Conservation (phyloP, 192 early-diverging fungal genomes). For the Linnemannia hyalina region DNA sequence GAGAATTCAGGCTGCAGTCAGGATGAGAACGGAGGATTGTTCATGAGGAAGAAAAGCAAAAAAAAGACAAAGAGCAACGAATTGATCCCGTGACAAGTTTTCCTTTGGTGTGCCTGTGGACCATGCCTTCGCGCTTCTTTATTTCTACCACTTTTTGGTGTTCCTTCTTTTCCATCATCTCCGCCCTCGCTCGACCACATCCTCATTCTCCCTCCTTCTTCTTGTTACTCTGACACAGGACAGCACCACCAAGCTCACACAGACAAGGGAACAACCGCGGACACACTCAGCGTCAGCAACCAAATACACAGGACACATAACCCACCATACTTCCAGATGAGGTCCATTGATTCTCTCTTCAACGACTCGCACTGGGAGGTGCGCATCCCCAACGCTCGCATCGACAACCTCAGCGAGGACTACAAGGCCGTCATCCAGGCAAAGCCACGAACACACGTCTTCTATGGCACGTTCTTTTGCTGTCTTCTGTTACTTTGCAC, state of each 20-base stretch:
- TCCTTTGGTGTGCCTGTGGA: neutral
- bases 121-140: neutral
- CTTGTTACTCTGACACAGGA: neutral
- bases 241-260: neutral
- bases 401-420: constrained; percentile 45
- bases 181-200: neutral
- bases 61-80: neutral
- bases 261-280: neutral
- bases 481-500: neutral
- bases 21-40: neutral
- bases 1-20: neutral
- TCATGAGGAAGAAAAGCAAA: neutral
- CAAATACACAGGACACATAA: neutral
- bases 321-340: constrained; percentile 31
- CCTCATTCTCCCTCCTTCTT: neutral
- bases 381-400: constrained; percentile 52
- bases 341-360: constrained; percentile 52
- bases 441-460: constrained; percentile 55
- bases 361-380: constrained; percentile 58
- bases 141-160: neutral
- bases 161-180: constrained; percentile 3
- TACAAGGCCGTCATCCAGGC: constrained; percentile 46
- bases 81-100: neutral
- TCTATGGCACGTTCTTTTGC: constrained; percentile 48
- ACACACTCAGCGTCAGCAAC: neutral